These are phyloP conservation scores for Lachancea lanzarotensis DNA, from an alignment of 805 yeast genomes.

Conservation along the genomic window DNA sequence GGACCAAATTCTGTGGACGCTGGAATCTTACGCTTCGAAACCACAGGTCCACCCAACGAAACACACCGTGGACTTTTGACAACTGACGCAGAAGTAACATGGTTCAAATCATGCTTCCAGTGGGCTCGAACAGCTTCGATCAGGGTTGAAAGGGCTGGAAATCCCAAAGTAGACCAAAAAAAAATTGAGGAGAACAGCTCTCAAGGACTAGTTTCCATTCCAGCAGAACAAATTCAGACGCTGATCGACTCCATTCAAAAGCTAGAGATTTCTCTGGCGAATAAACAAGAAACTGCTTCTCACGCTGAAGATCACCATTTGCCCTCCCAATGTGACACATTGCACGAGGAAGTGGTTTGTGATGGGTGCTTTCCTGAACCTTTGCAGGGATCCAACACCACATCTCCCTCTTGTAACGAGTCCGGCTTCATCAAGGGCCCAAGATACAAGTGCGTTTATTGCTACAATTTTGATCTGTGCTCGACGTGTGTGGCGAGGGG, in stretches of 20 bases:
- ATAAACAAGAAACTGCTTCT: not conserved
- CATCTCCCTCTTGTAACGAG: not conserved
- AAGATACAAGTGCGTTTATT: constrained; percentile 43
- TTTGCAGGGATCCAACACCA: not conserved
- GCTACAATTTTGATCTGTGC: constrained; percentile 47
- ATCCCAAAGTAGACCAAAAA: not conserved
- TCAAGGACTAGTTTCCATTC: constrained; percentile 7
- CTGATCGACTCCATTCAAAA: constrained; percentile 15
- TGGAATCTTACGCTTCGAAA: not conserved
- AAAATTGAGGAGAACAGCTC: not conserved
- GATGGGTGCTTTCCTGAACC: constrained; percentile 25
- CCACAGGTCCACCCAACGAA: not conserved
- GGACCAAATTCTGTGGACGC: constrained; percentile 4
- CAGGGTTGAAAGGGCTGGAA: not conserved
- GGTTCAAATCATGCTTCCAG: constrained; percentile 3
- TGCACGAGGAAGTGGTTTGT: constrained; percentile 17
- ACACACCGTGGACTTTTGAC: not conserved
- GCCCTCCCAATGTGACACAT: constrained; percentile 3
- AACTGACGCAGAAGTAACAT: constrained; percentile 1
- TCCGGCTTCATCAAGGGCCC: constrained; percentile 31
- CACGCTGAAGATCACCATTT: not conserved
- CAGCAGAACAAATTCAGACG: constrained; percentile 15
- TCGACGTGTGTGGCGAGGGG: constrained; percentile 27
- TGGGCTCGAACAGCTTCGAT: constrained; percentile 1
- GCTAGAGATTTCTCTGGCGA: constrained; percentile 12